Conservation (phyloP, 768 basidiomycete species). For the Symmetrospora coprosmae region DNA sequence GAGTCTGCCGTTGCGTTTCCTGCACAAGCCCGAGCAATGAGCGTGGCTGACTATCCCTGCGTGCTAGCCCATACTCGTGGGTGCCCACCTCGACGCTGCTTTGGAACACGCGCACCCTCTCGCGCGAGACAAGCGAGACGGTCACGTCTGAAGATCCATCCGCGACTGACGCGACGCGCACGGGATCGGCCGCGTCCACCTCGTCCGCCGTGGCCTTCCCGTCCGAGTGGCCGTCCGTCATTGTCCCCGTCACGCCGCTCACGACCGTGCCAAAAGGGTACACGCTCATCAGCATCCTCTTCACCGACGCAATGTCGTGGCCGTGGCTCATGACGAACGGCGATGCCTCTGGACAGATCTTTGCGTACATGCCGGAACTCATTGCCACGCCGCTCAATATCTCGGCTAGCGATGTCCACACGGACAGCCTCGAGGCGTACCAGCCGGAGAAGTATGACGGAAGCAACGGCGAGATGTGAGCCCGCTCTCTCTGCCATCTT, state of each 20-base stretch:
- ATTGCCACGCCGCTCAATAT: conserved; percentile 44
- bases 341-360: conserved; percentile 59
- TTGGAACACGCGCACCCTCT: neutral
- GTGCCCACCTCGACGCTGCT: conserved; percentile 4
- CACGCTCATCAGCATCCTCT: conserved; percentile 52
- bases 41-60: neutral
- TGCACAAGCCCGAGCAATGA: neutral
- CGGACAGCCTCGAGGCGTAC: conserved; percentile 55
- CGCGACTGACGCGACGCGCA: too few species aligned
- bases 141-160: too few species aligned
- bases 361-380: conserved; percentile 52
- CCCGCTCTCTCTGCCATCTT: too few species aligned
- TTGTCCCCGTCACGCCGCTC: conserved; percentile 3
- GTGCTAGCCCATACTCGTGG: neutral
- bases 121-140: neutral
- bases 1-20: neutral
- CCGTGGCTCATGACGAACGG: conserved; percentile 48
- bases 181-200: neutral
- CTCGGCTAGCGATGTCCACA: conserved; percentile 38
- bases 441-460: conserved; percentile 46
- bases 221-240: conserved; percentile 13
- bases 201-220: conserved; percentile 9
- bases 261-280: conserved; percentile 20
- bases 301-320: conserved; percentile 53
- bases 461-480: too few species aligned